Evolutionary conservation across 2,329 filamentous ascomycete species (phyloP), one percentile per base, ranked within the genome.

Genomic region (Epichloe scottii): DNA sequence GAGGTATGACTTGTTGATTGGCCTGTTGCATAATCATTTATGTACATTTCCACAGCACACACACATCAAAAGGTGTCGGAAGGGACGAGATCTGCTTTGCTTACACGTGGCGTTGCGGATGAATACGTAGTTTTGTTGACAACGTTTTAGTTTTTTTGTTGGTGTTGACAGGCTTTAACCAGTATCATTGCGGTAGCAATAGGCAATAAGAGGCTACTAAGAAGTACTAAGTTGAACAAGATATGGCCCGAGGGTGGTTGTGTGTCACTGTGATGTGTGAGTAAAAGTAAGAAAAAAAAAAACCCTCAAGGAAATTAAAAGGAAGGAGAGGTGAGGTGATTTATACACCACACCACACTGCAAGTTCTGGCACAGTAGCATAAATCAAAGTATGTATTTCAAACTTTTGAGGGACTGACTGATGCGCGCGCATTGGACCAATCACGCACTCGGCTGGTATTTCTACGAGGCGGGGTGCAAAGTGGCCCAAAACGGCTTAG

Each of bases 11-110:
- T 43, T 38, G 39, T 44, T 12, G 35, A 34, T n/a, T 46, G 40
- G 44, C 19, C 43, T 23, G 42, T 38, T 42, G 37, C 30, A 40
- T 57, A 56, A 57, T 60, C 58, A 15, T 69, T 67, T 68, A 70
- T 63, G 62, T 71, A 67, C 61, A 68, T 62, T 62, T 62, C 58
- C 61, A 68, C 66, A 66, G 62, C 62, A 69, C 66, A 72, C 66
- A 69, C 66, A 72, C 67, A 63, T 62, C 58, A 72, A 74, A 74
- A 72, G 65, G 61, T 71, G 70, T 68, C 69, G 66, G 68, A 56
- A 57, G 62, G 59, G 61, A 54, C 52, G 49, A 51, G 53, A 55
- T 47, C 54, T 56, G 51, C 56, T 55, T 60, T 60, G 53, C 54
- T 61, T 55, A 30, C 30, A 30, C 5, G 55, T 51, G 61, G 59